phyloP scores from a whole-genome alignment of 306 rosid genomes.

The Carpinus fangiana region DNA sequence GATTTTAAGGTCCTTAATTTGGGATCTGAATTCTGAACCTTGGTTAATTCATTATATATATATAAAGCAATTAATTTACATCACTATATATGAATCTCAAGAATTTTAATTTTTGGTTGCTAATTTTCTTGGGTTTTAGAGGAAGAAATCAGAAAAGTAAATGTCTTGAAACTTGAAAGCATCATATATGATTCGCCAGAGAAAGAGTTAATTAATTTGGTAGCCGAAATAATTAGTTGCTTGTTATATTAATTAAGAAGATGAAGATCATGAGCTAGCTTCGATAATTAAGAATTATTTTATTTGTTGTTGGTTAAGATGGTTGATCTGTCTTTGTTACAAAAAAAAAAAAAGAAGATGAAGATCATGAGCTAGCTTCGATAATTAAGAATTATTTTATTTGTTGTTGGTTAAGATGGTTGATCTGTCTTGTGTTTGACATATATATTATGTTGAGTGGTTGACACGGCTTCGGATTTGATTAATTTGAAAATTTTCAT shows the following conservation, averaged over 20 bases:
- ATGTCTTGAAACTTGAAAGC: neutral
- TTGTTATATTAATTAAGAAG: neutral
- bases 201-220: neutral
- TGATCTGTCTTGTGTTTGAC: constrained; percentile 39
- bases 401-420: constrained; percentile 24
- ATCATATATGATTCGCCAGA: neutral
- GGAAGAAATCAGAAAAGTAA: neutral
- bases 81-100: neutral
- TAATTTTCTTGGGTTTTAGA: neutral
- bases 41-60: neutral
- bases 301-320: constrained; percentile 15
- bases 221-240: neutral
- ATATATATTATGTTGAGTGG: constrained; percentile 39
- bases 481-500: constrained; percentile 12
- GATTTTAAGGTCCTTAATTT: neutral
- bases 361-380: neutral
- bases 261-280: neutral
- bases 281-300: neutral
- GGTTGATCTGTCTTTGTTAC: too few relatives aligned
- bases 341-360: too few relatives aligned
- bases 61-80: neutral
- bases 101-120: neutral
- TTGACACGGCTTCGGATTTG: constrained; percentile 44
- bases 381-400: neutral
- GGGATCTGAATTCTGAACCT: constrained; percentile 20